A percentile compares a stretch with the other conserved stretches of the same genome.
Evolutionary conservation across 495 filamentous ascomycete genomes (phyloP).

Genomic region (Podospora fimiseda): DNA sequence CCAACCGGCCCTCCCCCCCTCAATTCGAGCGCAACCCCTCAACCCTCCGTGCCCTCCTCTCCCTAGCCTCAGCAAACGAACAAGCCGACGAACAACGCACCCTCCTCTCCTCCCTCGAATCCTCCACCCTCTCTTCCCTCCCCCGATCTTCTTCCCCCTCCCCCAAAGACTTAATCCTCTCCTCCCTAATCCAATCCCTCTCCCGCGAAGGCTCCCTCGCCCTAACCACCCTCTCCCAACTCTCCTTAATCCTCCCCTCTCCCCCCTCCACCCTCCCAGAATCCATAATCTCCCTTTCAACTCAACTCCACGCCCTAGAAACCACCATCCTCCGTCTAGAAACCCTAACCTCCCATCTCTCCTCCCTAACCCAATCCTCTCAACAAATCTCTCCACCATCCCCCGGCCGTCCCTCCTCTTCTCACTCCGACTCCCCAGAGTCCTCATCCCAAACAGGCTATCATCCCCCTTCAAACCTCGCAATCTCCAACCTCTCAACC

Average conservation of each 20-base stretch:
- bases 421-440: slow-evolving; percentile 19
- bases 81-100: slow-evolving; percentile 68
- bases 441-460: too few species aligned
- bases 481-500: slow-evolving; percentile 56
- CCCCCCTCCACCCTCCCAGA: slow-evolving; percentile 31
- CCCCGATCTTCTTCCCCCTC: slow-evolving; percentile 33
- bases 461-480: slow-evolving; percentile 43
- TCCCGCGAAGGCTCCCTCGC: slow-evolving; percentile 39
- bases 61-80: slow-evolving; percentile 72
- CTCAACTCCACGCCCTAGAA: slow-evolving; percentile 33
- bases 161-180: slow-evolving; percentile 29
- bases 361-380: slow-evolving; percentile 9
- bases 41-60: slow-evolving; percentile 69
- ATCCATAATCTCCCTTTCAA: slow-evolving; percentile 20
- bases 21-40: slow-evolving; percentile 77
- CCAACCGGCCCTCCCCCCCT: slow-evolving; percentile 36
- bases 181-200: slow-evolving; percentile 31
- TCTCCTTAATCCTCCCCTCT: slow-evolving; percentile 28
- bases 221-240: slow-evolving; percentile 35
- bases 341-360: slow-evolving; percentile 36
- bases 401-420: neutral
- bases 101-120: slow-evolving; percentile 55
- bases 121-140: slow-evolving; percentile 44
- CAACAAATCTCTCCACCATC: slow-evolving; percentile 3
- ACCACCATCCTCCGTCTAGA: slow-evolving; percentile 33